phyloP scores from a whole-genome alignment of 2,329 filamentous ascomycete species.

The Elsinoe perseae region DNA sequence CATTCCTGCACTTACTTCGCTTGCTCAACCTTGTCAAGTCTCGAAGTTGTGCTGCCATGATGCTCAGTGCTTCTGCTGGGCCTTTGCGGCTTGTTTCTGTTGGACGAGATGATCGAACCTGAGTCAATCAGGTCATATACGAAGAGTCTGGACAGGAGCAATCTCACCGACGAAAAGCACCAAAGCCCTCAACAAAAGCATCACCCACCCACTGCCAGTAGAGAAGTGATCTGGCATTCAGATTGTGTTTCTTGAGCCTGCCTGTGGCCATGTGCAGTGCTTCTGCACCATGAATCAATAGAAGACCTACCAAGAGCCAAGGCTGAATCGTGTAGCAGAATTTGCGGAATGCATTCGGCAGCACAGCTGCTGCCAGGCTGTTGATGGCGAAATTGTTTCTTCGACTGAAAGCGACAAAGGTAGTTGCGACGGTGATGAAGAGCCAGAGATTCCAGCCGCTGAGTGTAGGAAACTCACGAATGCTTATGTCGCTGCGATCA shows the following conservation, averaged over 20 bases:
- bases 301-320: slow-evolving; percentile 50
- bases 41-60: not conserved
- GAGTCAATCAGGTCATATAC: slow-evolving; percentile 1
- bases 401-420: slow-evolving; percentile 45
- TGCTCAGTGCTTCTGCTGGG: slow-evolving; percentile 33
- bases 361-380: slow-evolving; percentile 30
- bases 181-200: slow-evolving; percentile 47
- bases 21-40: not conserved
- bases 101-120: slow-evolving; percentile 38
- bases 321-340: slow-evolving; percentile 54
- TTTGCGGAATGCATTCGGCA: slow-evolving; percentile 50
- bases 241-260: slow-evolving; percentile 45
- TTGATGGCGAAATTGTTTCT: slow-evolving; percentile 48
- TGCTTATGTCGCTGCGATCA: slow-evolving; percentile 49
- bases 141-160: not conserved
- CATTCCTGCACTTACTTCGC: slow-evolving; percentile 4
- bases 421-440: slow-evolving; percentile 49
- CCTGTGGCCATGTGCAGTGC: slow-evolving; percentile 39
- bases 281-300: slow-evolving; percentile 61
- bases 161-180: slow-evolving; percentile 37
- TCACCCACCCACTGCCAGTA: slow-evolving; percentile 50
- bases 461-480: slow-evolving; percentile 47
- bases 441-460: slow-evolving; percentile 46
- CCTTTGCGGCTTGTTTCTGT: slow-evolving; percentile 33
- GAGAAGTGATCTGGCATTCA: slow-evolving; percentile 39